phyloP scores from a whole-genome alignment of 352 stramenopile species.

The Phytophthora meadii region DNA sequence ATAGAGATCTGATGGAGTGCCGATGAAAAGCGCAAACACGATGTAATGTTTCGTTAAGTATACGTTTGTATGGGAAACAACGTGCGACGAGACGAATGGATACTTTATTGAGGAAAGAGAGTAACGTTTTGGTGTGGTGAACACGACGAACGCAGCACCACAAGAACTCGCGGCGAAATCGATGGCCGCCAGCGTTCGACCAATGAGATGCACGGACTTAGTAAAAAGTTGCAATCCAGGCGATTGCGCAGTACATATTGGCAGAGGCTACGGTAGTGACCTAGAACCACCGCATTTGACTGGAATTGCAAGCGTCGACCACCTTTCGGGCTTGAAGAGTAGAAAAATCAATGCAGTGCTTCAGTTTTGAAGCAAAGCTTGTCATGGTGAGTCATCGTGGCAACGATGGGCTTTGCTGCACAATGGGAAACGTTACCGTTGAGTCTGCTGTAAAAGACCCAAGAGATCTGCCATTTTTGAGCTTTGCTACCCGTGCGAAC shows the following conservation, averaged over 20 bases:
- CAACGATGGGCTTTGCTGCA: too few species aligned
- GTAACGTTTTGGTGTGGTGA: constrained; percentile 12
- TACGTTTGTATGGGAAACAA: background rate
- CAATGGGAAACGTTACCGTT: too few species aligned
- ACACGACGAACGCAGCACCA: constrained; percentile 16
- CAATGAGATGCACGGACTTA: constrained; percentile 11
- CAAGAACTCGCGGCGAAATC: constrained; percentile 20
- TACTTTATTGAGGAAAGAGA: constrained; percentile 2
- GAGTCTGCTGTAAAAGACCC: too few species aligned
- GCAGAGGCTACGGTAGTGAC: background rate
- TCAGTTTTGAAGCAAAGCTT: too few species aligned
- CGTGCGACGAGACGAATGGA: constrained; percentile 22
- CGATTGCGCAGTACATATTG: constrained; percentile 3
- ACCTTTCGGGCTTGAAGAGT: background rate
- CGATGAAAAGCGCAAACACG: constrained; percentile 19
- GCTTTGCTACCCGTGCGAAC: too few species aligned
- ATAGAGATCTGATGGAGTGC: constrained; percentile 30
- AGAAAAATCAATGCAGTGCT: too few species aligned
- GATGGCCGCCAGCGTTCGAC: constrained; percentile 11
- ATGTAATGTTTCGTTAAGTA: constrained; percentile 9
- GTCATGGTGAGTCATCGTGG: too few species aligned
- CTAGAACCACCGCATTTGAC: background rate
- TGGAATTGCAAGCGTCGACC: background rate
- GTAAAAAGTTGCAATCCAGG: constrained; percentile 2
- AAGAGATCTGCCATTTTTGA: too few species aligned